Percentiles rank a stretch among this genome's conserved stretches.
phyloP scores from a whole-genome alignment of 768 basidiomycete genomes.

The Termitomyces sp. region DNA sequence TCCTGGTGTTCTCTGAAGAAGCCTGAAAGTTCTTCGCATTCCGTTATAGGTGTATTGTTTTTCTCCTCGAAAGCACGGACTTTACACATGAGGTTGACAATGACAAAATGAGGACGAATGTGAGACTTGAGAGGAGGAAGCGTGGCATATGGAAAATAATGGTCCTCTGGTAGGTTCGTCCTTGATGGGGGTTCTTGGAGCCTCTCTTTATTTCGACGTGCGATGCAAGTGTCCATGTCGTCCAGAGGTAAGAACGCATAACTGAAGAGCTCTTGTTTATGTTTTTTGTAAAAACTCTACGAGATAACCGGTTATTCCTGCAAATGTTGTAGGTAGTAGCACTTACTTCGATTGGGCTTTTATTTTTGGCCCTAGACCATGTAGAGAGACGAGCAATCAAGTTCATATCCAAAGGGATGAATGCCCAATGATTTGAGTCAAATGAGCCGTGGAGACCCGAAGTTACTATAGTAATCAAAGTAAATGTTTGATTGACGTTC shows the following conservation, averaged over 20 bases:
- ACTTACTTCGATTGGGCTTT: not conserved
- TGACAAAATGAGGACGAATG: not conserved
- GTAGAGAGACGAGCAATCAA: not conserved
- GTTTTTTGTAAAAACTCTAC: not conserved
- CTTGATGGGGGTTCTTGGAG: not conserved
- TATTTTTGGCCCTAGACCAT: not conserved
- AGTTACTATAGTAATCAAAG: not conserved
- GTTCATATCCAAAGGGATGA: not conserved
- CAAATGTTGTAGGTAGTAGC: not conserved
- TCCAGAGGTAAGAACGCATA: not conserved
- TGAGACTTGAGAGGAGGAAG: not conserved
- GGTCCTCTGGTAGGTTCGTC: not conserved
- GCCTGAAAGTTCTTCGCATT: not conserved
- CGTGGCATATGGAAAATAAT: not conserved
- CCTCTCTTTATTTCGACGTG: not conserved
- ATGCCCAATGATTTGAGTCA: not conserved
- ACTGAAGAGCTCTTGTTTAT: not conserved
- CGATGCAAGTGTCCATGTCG: not conserved
- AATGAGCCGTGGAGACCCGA: not conserved
- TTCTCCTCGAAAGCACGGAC: not conserved
- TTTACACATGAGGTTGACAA: not conserved
- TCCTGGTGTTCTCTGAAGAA: not conserved
- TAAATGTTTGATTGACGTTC: not conserved
- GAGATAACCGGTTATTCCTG: not conserved
- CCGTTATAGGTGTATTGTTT: not conserved